Base-by-base conservation (phyloP, 495 filamentous ascomycete genomes). In the Aspergillus steynii region DNA sequence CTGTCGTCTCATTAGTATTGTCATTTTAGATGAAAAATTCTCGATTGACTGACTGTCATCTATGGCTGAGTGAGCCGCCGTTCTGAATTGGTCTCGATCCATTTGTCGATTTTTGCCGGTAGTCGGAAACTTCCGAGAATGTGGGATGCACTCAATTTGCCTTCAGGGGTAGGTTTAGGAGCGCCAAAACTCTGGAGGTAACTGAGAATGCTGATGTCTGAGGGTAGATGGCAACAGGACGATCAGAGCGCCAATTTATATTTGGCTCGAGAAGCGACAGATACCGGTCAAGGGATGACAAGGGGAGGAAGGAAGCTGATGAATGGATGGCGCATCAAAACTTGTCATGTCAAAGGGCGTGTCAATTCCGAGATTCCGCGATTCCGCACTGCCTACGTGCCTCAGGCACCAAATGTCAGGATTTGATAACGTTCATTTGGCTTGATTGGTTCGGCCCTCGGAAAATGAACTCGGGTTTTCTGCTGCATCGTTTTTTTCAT, bases 51-150 rank as follows among this genome's bases (percentile, higher is more conserved):
- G 73, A 92, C 93, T 96, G 34, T 96, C 90, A 53, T 96, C 90
- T 64, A 96, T 86, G 34, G 90, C 88, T 37, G 90, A 83, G 60
- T 90, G 84, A 32, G 92, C 95, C 46, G 94, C 93, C 61, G 86
- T 82, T 55, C 88, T 78, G 77, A 97, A 98, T 57, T 90, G 86
- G 49, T 89, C 80, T 26, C 89, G 88, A 68, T 97, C 86, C 94
- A 98, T 98, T 14, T 29, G 37, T 42, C 7, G 37, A 42, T 42
- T 42, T 42, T 42, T 42, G 37, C 37, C 31, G 2, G 31, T 9
- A 9, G 37, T 42, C 37, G 37, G 37, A 42, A 42, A 12, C 9
- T 42, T 42, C 37, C 37, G 37, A 42, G 4, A 10, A 14, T 42
- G 37, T 2, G 37, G 37, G 31, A 4, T 15, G 12, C 5, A 15